phyloP scores from a whole-genome alignment of 495 filamentous ascomycete genomes.

The Opeltia flavorubescens region DNA sequence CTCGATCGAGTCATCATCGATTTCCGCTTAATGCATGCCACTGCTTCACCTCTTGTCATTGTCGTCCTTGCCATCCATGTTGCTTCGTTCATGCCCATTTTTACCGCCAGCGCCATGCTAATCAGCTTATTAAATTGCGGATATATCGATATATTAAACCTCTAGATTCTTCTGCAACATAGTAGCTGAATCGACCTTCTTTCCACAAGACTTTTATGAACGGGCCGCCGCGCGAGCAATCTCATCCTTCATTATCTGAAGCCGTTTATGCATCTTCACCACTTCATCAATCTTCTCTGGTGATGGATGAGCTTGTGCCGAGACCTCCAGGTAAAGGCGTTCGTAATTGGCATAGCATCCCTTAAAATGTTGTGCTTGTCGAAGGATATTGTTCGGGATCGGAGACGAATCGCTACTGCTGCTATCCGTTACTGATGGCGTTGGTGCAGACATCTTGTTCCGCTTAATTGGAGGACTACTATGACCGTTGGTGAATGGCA shows the following conservation, averaged over 20 bases:
- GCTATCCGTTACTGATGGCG: constrained; percentile 31
- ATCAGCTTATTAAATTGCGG: constrained; percentile 7
- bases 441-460: constrained; percentile 23
- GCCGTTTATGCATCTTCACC: constrained; percentile 43
- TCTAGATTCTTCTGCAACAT: constrained; percentile 8
- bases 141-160: constrained; percentile 6
- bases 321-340: constrained; percentile 43
- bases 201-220: constrained; percentile 11
- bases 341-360: constrained; percentile 48
- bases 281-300: constrained; percentile 42
- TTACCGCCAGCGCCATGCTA: constrained; percentile 11
- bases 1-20: no score
- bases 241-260: constrained; percentile 50
- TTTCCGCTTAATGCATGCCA: no score
- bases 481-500: constrained; percentile 21
- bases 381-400: constrained; percentile 26
- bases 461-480: constrained; percentile 28
- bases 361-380: constrained; percentile 49
- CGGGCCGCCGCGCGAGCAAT: constrained; percentile 36
- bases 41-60: no score
- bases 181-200: constrained; percentile 20
- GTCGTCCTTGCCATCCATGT: not conserved
- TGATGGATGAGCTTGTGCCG: constrained; percentile 34
- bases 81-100: not conserved
- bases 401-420: constrained; percentile 31